phyloP scores from a whole-genome alignment of 495 filamentous ascomycete genomes.

The Usnea hakonensis region DNA sequence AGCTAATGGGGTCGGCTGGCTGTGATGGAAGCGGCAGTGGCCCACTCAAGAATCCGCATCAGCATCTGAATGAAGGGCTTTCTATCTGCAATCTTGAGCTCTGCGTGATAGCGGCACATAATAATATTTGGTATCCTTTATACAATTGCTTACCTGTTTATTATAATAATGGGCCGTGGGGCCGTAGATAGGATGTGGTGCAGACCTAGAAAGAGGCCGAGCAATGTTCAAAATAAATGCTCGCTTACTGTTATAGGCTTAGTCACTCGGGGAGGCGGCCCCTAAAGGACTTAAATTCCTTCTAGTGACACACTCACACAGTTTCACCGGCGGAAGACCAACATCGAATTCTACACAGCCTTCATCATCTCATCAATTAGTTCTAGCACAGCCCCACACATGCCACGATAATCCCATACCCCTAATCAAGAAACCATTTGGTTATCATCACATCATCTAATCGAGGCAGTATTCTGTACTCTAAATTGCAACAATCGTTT shows the following conservation, averaged over 20 bases:
- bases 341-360: slow-evolving; percentile 1
- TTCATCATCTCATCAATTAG: background rate
- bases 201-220: no score
- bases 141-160: no score
- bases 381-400: background rate
- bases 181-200: no score
- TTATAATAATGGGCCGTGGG: no score
- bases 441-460: background rate
- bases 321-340: slow-evolving; percentile 1
- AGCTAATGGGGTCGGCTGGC: background rate
- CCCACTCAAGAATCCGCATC: background rate
- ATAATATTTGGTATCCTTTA: no score
- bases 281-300: background rate
- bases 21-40: slow-evolving; percentile 2
- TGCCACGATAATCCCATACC: background rate
- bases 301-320: background rate
- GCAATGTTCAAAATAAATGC: no score
- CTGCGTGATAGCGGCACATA: no score
- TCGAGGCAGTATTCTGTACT: background rate
- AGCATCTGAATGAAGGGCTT: no score
- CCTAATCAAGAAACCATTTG: background rate
- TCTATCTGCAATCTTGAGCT: no score
- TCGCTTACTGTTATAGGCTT: background rate
- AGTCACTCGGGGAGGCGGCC: background rate
- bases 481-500: no score